Conservation (phyloP, 305 asterid genomes). For the Andrographis paniculata region DNA sequence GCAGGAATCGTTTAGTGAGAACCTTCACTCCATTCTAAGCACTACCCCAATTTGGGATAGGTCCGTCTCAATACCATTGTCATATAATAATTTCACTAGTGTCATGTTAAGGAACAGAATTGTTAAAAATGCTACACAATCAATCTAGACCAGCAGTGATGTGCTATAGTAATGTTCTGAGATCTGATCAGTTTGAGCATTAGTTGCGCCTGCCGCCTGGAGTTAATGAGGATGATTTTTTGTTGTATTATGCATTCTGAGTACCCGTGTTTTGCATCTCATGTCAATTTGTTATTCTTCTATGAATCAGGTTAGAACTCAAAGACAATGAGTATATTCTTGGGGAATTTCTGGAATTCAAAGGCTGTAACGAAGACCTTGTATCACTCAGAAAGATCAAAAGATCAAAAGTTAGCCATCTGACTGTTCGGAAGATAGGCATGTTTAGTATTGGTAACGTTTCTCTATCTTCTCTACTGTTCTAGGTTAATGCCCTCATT, state of each 20-base stretch:
- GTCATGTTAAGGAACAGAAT: too few relatives aligned
- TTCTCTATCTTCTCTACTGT: constrained; percentile 5
- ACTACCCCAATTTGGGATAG: constrained; percentile 86
- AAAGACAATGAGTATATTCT: constrained; percentile 51
- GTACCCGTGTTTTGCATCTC: too few relatives aligned
- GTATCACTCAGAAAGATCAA: constrained; percentile 52
- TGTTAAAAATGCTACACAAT: too few relatives aligned
- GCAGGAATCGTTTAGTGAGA: constrained; percentile 48
- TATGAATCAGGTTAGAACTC: constrained; percentile 66
- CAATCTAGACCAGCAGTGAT: too few relatives aligned
- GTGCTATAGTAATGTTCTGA: neutral
- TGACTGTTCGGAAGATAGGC: constrained; percentile 61
- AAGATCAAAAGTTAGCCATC: constrained; percentile 76
- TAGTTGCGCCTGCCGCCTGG: neutral
- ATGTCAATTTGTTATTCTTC: neutral
- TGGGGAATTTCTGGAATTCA: constrained; percentile 79
- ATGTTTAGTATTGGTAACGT: constrained; percentile 65
- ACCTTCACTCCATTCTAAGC: constrained; percentile 52
- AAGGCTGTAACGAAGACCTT: constrained; percentile 69
- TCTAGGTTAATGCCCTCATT: neutral
- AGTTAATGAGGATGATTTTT: neutral
- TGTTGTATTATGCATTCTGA: constrained; percentile 5
- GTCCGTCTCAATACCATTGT: constrained; percentile 22
- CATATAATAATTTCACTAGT: too few relatives aligned
- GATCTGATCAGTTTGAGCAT: neutral